Base-by-base conservation (phyloP, 1,284 basidiomycete species). In the Tilletia horrida region DNA sequence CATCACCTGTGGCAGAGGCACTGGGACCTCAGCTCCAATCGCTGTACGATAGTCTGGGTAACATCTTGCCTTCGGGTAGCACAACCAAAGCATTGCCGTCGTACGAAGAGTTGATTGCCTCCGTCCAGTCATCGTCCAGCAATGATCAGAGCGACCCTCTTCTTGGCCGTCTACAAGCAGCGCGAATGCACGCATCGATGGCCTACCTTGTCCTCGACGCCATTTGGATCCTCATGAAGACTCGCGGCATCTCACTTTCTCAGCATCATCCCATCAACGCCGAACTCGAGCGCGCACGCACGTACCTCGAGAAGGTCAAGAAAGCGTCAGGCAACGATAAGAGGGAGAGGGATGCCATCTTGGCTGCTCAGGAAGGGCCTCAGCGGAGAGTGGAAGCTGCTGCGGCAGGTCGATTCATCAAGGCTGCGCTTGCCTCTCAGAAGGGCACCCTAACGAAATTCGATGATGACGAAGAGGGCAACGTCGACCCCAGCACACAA, bases 141-240 rank as follows among this genome's bases (percentile, higher is more conserved):
- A 59, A 14, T 29, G 31, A 40, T 14, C 14, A 31, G 18, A 29
- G 18, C 55, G 18, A 59, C 55, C 29, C 55, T 14, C 55, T 59
- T 2, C 18, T 13, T 13, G 25, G 25, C 29, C 55, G 55, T 31
- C 55, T 59, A 16, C 55, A 59, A 16, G 55, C 55, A 35, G 55
- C 55, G 21, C 27, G 55, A 13, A 25, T 59, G 25, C 27, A 59
- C 29, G 55, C 55, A 11, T 59, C 55, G 7, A 25, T 59, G 25
- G 55, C 55, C 23, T 59, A 59, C 55, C 29, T 59, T 29, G 18
- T 59, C 55, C 55, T 59, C 7, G 55, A 59, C 55, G 23, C 55
- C 55, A 25, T 59, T 27, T 59, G 55, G 55, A 59, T 59, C 29
- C 55, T 59, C 55, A 59, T 59, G 55, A 59, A 59, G 55, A 59